Evolutionary conservation across 805 yeast genomes (phyloP), one percentile per base, ranked within the genome.

Genomic region (Candida morakotiae): DNA sequence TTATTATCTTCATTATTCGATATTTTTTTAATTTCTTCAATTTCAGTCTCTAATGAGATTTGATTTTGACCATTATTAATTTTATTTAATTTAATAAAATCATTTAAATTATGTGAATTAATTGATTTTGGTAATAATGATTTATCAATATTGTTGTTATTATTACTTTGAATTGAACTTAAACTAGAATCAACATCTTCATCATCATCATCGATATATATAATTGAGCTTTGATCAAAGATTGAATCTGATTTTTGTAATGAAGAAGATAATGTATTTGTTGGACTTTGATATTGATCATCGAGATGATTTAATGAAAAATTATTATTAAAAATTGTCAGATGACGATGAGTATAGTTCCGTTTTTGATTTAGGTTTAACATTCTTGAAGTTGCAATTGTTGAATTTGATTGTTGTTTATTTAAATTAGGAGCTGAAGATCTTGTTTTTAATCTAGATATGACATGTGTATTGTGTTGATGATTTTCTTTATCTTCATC

Each of bases 361-460:
- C 21, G 9, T 25, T 13, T 25, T 6, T 15, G 14, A 29, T 29
- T 29, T 9, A 20, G 22, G 11, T 25, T 8, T 10, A 31, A 9
- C 28, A 25, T 35, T 29, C 28, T 5, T 22, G 33, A 16, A 9
- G 38, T 30, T 7, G 32, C 34, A 14, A 18, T 23, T 9, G 6
- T 6, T 6, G 28, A 25, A 6, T 9, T 25, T n/a, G 32, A 18
- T 10, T 31, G 17, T 27, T 26, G 33, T 26, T 39, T 30, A 9
- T 38, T 42, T 31, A 56, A 46, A 30, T 48, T 51, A 4, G 58
- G 56, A 3, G 52, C 52, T 31, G 57, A 52, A 3, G 53, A 45
- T 23, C 57, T 39, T 5, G 55, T 37, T 37, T 48, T 47, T 15
- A 52, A 40, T 16, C 16, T 29, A 10, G 16, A 9, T 21, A 9